These are phyloP conservation scores for Carpinus fangiana DNA, from an alignment of 306 rosid genomes.

Conservation along the genomic window DNA sequence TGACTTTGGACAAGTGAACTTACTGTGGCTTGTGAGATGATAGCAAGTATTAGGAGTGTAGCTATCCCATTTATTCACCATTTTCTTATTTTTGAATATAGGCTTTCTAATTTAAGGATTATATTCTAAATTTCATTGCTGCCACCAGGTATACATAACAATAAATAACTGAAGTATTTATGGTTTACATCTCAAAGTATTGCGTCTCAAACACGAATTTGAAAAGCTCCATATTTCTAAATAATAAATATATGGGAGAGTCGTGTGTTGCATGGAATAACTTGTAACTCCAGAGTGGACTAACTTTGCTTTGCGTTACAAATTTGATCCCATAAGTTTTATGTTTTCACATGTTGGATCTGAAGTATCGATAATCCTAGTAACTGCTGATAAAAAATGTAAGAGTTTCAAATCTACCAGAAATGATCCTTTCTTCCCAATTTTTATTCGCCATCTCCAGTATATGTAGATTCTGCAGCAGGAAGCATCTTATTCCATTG, in stretches of 20 bases:
- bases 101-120: background rate
- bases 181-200: background rate
- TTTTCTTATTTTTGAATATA: background rate
- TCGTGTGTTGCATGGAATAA: background rate
- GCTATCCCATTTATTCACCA: no score
- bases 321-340: background rate
- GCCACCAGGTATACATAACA: background rate
- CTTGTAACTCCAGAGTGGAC: background rate
- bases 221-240: background rate
- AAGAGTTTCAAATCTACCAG: slow-evolving; percentile 6
- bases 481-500: background rate
- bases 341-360: background rate
- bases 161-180: background rate
- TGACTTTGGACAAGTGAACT: background rate
- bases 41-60: background rate
- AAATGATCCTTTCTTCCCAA: background rate
- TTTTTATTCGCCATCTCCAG: background rate
- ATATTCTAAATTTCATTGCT: background rate
- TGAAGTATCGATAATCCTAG: background rate
- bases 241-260: background rate
- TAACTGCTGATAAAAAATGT: background rate
- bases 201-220: background rate
- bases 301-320: background rate
- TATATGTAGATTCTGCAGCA: background rate
- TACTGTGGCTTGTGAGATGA: background rate